Conservation (phyloP, 345 rosid genomes). For the Acer campestre region DNA sequence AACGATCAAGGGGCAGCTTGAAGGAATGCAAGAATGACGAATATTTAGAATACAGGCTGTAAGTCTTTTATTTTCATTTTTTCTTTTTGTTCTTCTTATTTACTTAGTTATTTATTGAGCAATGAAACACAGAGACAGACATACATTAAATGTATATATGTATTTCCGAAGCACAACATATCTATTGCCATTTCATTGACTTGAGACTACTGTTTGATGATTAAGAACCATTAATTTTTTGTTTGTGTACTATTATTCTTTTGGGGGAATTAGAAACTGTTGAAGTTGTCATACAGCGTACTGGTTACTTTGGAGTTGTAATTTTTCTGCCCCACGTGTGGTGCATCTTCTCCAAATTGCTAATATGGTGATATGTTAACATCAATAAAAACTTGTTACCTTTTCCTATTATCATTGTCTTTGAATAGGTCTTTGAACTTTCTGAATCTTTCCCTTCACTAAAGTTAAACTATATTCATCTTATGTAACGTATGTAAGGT, state of each 20-base stretch:
- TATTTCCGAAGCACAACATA: background rate
- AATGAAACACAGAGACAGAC: background rate
- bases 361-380: background rate
- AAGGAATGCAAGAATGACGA: slow-evolving; percentile 77
- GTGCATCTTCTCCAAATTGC: background rate
- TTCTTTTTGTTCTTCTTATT: too few species aligned
- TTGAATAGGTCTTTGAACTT: background rate
- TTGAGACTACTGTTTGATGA: background rate
- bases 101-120: too few species aligned
- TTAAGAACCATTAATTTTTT: background rate
- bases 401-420: background rate
- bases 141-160: background rate
- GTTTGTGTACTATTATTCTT: too few species aligned
- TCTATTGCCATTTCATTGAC: background rate
- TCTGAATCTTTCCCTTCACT: background rate
- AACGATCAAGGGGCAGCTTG: slow-evolving; percentile 64
- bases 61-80: slow-evolving; percentile 26
- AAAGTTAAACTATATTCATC: background rate
- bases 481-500: background rate
- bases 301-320: background rate
- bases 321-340: background rate
- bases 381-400: background rate
- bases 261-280: background rate
- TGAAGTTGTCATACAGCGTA: background rate
- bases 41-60: slow-evolving; percentile 80